Evolutionary conservation across 805 yeast genomes (phyloP).

Genomic region (Kluyveromyces wickerhamii): DNA sequence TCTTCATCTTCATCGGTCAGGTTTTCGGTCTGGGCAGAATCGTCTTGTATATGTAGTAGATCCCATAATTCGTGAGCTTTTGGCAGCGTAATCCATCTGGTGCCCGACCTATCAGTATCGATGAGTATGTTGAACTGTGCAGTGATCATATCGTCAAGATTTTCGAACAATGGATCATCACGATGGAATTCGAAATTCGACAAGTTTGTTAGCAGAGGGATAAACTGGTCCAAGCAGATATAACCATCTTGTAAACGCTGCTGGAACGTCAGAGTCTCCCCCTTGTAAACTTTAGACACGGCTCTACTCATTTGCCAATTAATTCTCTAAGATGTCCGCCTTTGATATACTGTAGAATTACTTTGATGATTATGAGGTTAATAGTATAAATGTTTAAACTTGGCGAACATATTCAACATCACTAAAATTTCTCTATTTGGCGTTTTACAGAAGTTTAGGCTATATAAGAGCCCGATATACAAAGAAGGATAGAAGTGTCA

Average conservation of each 20-base stretch:
- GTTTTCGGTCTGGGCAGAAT: slow-evolving; percentile 6
- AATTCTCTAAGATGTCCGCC: no score
- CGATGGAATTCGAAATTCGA: slow-evolving; percentile 4
- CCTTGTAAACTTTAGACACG: neutral
- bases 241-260: slow-evolving; percentile 4
- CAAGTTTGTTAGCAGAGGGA: slow-evolving; percentile 4
- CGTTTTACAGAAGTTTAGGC: no score
- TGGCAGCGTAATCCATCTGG: slow-evolving; percentile 25
- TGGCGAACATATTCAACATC: no score
- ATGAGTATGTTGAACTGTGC: slow-evolving; percentile 22
- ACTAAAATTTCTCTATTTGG: no score
- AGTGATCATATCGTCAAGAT: slow-evolving; percentile 15
- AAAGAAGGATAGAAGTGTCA: no score
- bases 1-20: slow-evolving; percentile 6
- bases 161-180: slow-evolving; percentile 5
- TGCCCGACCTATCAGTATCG: slow-evolving; percentile 21
- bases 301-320: slow-evolving; percentile 4
- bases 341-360: no score
- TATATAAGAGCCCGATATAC: no score
- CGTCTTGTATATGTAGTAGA: slow-evolving; percentile 10
- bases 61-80: slow-evolving; percentile 19
- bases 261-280: slow-evolving; percentile 2
- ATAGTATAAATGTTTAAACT: no score
- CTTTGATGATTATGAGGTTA: no score
- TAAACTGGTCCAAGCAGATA: slow-evolving; percentile 4